Evolutionary conservation across 805 yeast genomes (phyloP).

Genomic region (Candida tammaniensis): DNA sequence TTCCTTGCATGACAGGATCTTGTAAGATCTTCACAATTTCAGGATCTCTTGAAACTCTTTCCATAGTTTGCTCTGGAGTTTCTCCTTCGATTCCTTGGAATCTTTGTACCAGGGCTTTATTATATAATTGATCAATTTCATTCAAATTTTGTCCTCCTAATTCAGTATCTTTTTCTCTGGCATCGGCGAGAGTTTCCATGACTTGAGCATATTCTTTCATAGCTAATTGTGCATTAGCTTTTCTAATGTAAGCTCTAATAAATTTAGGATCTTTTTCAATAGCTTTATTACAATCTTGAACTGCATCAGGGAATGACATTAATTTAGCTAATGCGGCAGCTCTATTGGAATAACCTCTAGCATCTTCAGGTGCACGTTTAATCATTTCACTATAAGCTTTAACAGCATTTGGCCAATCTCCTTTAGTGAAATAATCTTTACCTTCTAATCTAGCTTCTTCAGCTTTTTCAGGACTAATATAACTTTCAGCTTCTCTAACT

Average conservation of each 20-base stretch:
- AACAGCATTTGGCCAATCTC: constrained; percentile 96
- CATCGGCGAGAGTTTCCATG: constrained; percentile 75
- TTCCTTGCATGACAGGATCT: constrained; percentile 96
- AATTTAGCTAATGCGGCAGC: constrained; percentile 95
- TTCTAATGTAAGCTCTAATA: constrained; percentile 93
- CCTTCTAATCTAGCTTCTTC: constrained; percentile 95
- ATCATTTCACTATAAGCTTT: constrained; percentile 93
- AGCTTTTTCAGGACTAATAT: constrained; percentile 87
- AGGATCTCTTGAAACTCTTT: constrained; percentile 89
- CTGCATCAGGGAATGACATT: constrained; percentile 96
- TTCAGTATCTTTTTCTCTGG: constrained; percentile 71
- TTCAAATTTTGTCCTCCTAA: constrained; percentile 55
- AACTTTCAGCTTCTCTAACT: constrained; percentile 69
- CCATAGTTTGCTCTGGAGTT: constrained; percentile 91
- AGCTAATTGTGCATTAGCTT: constrained; percentile 91
- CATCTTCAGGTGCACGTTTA: constrained; percentile 95
- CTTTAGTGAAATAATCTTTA: constrained; percentile 81
- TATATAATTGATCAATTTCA: constrained; percentile 81
- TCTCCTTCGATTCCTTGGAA: constrained; percentile 83
- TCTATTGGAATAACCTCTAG: constrained; percentile 95
- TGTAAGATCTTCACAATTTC: constrained; percentile 85
- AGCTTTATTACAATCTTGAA: constrained; percentile 87
- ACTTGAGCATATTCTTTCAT: constrained; percentile 83
- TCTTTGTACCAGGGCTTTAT: constrained; percentile 76
- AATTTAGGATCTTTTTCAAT: constrained; percentile 84